Conservation (phyloP, 2,329 filamentous ascomycete genomes). For the Diaporthe vexans region DNA sequence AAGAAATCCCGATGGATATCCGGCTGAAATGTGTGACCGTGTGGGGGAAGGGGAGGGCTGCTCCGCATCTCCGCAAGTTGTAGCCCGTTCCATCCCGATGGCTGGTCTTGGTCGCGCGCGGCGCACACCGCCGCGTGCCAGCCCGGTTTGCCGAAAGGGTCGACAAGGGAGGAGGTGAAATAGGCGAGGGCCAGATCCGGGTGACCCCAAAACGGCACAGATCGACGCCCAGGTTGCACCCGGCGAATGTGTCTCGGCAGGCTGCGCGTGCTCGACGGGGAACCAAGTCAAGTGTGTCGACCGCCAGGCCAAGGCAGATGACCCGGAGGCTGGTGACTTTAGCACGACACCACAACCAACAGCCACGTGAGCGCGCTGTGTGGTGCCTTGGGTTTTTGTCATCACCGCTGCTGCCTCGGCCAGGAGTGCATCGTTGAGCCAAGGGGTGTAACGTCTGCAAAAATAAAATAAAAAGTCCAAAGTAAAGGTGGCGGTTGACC, state of each 20-base stretch:
- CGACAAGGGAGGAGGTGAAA: slow-evolving; percentile 5
- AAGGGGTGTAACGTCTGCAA: slow-evolving; percentile 4
- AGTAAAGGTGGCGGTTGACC: not conserved
- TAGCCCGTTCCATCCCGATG: slow-evolving; percentile 30
- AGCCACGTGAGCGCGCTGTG: not conserved
- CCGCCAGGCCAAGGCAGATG: slow-evolving; percentile 3
- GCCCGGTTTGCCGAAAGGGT: slow-evolving; percentile 15
- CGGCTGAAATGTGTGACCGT: slow-evolving; percentile 27
- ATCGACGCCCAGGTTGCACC: slow-evolving; percentile 36
- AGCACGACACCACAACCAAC: slow-evolving; percentile 17
- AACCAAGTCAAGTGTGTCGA: slow-evolving; percentile 12
- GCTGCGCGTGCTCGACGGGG: slow-evolving; percentile 32
- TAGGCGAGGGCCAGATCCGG: slow-evolving; percentile 30
- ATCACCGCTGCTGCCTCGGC: slow-evolving; percentile 4
- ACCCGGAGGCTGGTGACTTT: slow-evolving; percentile 8
- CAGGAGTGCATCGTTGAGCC: not conserved
- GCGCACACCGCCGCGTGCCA: slow-evolving; percentile 28
- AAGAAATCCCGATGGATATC: slow-evolving; percentile 34
- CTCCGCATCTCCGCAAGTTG: slow-evolving; percentile 34
- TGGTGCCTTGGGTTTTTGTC: slow-evolving; percentile 6
- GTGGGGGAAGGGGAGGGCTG: not conserved
- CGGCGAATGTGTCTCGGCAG: slow-evolving; percentile 35
- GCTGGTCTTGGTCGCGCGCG: slow-evolving; percentile 29
- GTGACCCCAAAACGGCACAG: slow-evolving; percentile 14
- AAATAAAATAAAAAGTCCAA: not conserved